Conservation (phyloP, 2,329 filamentous ascomycete species). For the Pseudogymnoascus sp. region DNA sequence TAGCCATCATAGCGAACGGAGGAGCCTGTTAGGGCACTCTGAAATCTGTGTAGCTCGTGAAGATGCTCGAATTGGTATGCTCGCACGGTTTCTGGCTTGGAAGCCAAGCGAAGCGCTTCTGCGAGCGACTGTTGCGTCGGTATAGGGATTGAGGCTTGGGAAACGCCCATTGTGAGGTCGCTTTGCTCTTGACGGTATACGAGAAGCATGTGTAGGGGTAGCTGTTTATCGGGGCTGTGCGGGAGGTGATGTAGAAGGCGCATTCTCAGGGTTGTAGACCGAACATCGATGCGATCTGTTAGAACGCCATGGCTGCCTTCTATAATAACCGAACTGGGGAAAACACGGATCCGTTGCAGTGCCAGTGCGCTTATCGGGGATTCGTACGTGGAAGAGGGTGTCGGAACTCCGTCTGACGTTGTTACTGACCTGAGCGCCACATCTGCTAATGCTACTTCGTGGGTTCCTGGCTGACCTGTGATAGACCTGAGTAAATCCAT, state of each 20-base stretch:
- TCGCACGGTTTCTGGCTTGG: slow-evolving; percentile 54
- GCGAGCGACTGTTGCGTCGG: slow-evolving; percentile 52
- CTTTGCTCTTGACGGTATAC: slow-evolving; percentile 61
- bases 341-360: slow-evolving; percentile 55
- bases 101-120: slow-evolving; percentile 37
- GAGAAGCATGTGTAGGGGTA: slow-evolving; percentile 38
- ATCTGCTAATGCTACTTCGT: not conserved
- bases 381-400: slow-evolving; percentile 16
- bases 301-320: slow-evolving; percentile 62
- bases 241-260: slow-evolving; percentile 15
- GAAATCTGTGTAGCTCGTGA: slow-evolving; percentile 63
- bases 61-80: slow-evolving; percentile 55
- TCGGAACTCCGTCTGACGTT: not conserved
- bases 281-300: slow-evolving; percentile 71
- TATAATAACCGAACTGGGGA: slow-evolving; percentile 61
- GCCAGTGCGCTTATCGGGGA: slow-evolving; percentile 41
- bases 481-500: slow-evolving; percentile 61
- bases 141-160: slow-evolving; percentile 52
- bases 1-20: slow-evolving; percentile 61
- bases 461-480: slow-evolving; percentile 38
- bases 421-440: not conserved
- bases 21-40: slow-evolving; percentile 68
- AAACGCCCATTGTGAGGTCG: slow-evolving; percentile 65
- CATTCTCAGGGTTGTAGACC: slow-evolving; percentile 57
- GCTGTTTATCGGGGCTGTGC: slow-evolving; percentile 44